These are phyloP conservation scores for Leccinum griseonigrum DNA, from an alignment of 1,284 basidiomycete species.

Conservation along the genomic window DNA sequence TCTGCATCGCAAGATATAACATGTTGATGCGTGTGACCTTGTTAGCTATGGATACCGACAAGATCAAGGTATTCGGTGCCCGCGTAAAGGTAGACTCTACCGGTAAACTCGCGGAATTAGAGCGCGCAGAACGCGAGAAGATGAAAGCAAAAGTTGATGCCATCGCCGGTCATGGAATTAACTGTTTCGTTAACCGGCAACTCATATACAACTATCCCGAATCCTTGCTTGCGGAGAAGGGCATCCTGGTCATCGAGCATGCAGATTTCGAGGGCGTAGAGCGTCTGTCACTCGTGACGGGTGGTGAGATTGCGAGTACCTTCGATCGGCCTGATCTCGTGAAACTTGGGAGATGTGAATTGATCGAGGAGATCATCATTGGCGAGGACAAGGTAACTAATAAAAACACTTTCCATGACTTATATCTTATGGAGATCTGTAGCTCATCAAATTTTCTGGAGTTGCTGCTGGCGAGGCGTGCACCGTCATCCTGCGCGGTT, in stretches of 20 bases:
- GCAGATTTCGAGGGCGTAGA: slow-evolving; percentile 99
- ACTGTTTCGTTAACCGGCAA: slow-evolving; percentile 97
- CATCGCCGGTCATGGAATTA: slow-evolving; percentile 95
- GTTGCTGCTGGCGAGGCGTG: slow-evolving; percentile 99
- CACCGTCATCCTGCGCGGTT: slow-evolving; percentile 96
- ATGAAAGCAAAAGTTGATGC: slow-evolving; percentile 98
- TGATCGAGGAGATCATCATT: slow-evolving; percentile 99
- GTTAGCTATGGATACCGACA: slow-evolving; percentile 98
- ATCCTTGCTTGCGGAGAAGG: slow-evolving; percentile 88
- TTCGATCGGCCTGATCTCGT: slow-evolving; percentile 95
- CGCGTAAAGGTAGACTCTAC: slow-evolving; percentile 95
- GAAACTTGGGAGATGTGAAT: slow-evolving; percentile 89
- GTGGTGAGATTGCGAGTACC: slow-evolving; percentile 96
- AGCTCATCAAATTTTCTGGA: slow-evolving; percentile 99
- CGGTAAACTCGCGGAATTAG: slow-evolving; percentile 95
- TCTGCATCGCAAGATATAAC: neutral
- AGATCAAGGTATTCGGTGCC: slow-evolving; percentile 99
- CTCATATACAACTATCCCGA: slow-evolving; percentile 99
- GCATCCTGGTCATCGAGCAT: slow-evolving; percentile 97
- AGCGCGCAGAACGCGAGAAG: slow-evolving; percentile 96
- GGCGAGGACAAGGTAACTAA: slow-evolving; percentile 90
- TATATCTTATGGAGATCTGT: slow-evolving; percentile 4
- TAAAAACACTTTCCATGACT: neutral
- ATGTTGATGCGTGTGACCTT: neutral
- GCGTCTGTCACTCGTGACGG: slow-evolving; percentile 92